These are phyloP conservation scores for Penicillium steckii DNA, from an alignment of 495 filamentous ascomycete genomes.

Conservation along the genomic window DNA sequence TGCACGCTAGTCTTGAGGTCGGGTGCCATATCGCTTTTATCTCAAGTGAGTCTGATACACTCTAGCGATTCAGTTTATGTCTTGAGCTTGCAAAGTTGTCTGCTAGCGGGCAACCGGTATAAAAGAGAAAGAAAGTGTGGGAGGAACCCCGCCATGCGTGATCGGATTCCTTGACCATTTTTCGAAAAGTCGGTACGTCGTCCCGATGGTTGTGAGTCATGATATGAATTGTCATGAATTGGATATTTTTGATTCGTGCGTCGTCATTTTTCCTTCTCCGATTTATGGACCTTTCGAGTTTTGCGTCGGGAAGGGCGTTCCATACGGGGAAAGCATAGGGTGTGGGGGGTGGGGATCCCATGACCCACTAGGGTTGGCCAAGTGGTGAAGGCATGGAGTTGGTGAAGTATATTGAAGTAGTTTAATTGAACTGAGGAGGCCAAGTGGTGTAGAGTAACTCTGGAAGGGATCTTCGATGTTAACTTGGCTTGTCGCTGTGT, in stretches of 20 bases:
- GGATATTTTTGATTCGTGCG: not conserved
- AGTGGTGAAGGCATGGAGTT: too few relatives aligned
- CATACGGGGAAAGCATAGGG: not conserved
- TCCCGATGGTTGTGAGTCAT: constrained; percentile 11
- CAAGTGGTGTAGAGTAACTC: not conserved
- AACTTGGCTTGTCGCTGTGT: too few relatives aligned
- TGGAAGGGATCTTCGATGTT: too few relatives aligned
- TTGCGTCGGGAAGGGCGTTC: not conserved
- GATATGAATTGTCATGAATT: not conserved
- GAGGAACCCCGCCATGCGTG: not conserved
- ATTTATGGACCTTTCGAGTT: not conserved
- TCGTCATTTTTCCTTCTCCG: too few relatives aligned
- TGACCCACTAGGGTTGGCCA: not conserved
- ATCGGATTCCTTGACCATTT: not conserved
- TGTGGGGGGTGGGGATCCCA: not conserved
- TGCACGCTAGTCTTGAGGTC: not conserved
- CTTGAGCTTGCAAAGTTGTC: too few relatives aligned
- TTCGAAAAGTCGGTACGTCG: not conserved
- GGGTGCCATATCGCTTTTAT: constrained; percentile 2
- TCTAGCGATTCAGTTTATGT: not conserved
- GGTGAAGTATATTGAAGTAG: not conserved
- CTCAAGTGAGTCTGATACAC: not conserved
- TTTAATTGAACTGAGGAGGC: not conserved
- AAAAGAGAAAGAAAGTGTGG: not conserved
- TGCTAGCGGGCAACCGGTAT: too few relatives aligned